Evolutionary conservation across 768 basidiomycete species (phyloP).

Genomic region (Naganishia onofrii): DNA sequence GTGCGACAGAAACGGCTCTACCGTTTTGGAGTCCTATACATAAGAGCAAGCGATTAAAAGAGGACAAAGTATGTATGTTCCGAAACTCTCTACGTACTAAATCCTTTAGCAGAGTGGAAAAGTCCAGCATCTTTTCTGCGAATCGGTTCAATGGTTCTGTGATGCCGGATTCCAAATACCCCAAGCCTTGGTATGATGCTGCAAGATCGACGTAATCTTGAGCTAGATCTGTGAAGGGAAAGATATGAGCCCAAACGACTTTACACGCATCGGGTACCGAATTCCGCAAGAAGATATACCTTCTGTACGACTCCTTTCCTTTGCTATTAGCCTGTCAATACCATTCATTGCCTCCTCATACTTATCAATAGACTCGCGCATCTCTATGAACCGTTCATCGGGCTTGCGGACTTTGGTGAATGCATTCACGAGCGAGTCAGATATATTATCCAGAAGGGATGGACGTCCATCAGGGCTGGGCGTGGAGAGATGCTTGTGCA

Average conservation of each 20-base stretch:
- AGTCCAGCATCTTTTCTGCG: constrained; percentile 91
- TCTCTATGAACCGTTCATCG: constrained; percentile 87
- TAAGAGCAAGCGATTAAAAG: not conserved
- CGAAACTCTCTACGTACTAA: constrained; percentile 58
- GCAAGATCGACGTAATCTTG: constrained; percentile 97
- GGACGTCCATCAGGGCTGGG: constrained; percentile 59
- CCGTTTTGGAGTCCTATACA: constrained; percentile 76
- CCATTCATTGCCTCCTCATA: constrained; percentile 88
- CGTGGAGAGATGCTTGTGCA: constrained; percentile 93
- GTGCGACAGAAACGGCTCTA: constrained; percentile 85
- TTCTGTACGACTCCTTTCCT: constrained; percentile 74
- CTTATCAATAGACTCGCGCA: constrained; percentile 89
- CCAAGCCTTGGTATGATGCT: constrained; percentile 91
- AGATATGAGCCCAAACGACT: constrained; percentile 36
- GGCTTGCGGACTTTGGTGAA: constrained; percentile 95
- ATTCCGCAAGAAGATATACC: constrained; percentile 59
- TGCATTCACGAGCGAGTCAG: constrained; percentile 92
- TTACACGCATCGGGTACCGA: not conserved
- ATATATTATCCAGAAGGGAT: constrained; percentile 87
- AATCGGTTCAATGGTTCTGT: constrained; percentile 97
- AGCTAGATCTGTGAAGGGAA: constrained; percentile 77
- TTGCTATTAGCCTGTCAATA: constrained; percentile 76
- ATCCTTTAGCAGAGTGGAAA: constrained; percentile 83
- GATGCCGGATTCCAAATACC: constrained; percentile 96
- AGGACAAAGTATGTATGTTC: not conserved